phyloP scores from a whole-genome alignment of 2,329 filamentous ascomycete genomes.

The Salinomyces thailandicus region DNA sequence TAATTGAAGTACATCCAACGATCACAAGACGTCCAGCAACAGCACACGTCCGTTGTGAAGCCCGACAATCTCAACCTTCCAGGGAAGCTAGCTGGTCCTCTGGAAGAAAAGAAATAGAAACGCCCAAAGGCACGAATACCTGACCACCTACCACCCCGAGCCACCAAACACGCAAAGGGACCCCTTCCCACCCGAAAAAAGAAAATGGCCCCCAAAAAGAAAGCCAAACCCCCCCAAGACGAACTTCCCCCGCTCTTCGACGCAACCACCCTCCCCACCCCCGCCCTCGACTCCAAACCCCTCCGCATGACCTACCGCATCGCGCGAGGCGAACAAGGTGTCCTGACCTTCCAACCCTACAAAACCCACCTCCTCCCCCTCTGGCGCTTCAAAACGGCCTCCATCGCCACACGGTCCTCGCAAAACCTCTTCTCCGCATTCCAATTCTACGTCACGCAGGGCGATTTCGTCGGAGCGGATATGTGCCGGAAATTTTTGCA shows the following conservation, averaged over 20 bases:
- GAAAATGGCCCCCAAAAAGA: neutral
- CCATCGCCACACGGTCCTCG: conserved; percentile 43
- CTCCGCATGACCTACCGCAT: conserved; percentile 46
- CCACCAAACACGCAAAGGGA: too few relatives aligned
- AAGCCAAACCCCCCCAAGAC: too few relatives aligned
- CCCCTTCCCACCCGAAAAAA: too few relatives aligned
- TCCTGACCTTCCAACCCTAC: conserved; percentile 54
- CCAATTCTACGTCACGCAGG: conserved; percentile 38
- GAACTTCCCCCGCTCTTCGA: neutral
- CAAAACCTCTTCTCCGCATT: conserved; percentile 42
- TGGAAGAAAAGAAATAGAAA: too few relatives aligned
- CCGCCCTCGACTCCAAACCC: conserved; percentile 19
- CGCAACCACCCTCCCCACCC: conserved; percentile 12
- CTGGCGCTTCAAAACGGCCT: conserved; percentile 48
- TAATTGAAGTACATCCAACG: too few relatives aligned
- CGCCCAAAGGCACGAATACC: too few relatives aligned
- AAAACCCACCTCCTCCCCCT: conserved; percentile 49
- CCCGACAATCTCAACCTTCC: too few relatives aligned
- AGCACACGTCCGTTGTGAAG: too few relatives aligned
- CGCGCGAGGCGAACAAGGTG: conserved; percentile 50
- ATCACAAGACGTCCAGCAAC: too few relatives aligned
- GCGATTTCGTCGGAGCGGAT: conserved; percentile 54
- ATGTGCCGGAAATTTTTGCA: conserved; percentile 55
- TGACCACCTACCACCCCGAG: too few relatives aligned
- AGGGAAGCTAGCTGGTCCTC: too few relatives aligned